phyloP scores from a whole-genome alignment of 225 moss, liverwort and hornwort genomes.

The Neckera pumila region DNA sequence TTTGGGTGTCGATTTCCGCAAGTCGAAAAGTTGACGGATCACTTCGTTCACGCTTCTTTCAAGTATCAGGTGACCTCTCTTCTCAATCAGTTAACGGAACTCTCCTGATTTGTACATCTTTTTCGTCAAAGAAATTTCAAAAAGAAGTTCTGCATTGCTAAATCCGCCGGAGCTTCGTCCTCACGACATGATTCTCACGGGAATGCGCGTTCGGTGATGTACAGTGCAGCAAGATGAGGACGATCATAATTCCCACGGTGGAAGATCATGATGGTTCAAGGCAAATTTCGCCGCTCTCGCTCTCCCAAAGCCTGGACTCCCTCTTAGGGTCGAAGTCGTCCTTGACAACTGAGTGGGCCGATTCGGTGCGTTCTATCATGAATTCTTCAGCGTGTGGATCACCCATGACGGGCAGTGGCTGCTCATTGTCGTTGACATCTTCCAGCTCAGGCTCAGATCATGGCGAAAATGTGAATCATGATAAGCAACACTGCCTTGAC shows the following conservation, averaged over 20 bases:
- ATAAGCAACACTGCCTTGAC: conserved; percentile 3
- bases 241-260: conserved; percentile 21
- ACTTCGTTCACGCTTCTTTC: background rate
- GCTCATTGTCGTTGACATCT: conserved; percentile 1
- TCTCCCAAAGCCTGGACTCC: conserved; percentile 31
- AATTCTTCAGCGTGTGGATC: conserved; percentile 19
- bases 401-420: conserved; percentile 9
- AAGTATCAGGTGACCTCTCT: background rate
- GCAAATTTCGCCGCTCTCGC: conserved; percentile 18
- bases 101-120: background rate
- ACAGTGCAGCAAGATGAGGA: conserved; percentile 9
- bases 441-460: conserved; percentile 18
- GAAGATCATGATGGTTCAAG: conserved; percentile 6
- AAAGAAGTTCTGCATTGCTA: background rate
- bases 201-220: background rate
- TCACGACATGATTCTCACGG: background rate
- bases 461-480: background rate
- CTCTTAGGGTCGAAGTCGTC: conserved; percentile 39
- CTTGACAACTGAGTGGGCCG: conserved; percentile 40
- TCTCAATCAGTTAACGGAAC: background rate
- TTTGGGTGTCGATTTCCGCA: background rate
- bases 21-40: background rate
- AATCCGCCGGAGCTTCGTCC: background rate
- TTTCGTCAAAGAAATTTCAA: background rate
- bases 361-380: conserved; percentile 44